Base-by-base conservation (phyloP, 2,329 filamentous ascomycete species). In the Sarocladiaceae sp. region DNA sequence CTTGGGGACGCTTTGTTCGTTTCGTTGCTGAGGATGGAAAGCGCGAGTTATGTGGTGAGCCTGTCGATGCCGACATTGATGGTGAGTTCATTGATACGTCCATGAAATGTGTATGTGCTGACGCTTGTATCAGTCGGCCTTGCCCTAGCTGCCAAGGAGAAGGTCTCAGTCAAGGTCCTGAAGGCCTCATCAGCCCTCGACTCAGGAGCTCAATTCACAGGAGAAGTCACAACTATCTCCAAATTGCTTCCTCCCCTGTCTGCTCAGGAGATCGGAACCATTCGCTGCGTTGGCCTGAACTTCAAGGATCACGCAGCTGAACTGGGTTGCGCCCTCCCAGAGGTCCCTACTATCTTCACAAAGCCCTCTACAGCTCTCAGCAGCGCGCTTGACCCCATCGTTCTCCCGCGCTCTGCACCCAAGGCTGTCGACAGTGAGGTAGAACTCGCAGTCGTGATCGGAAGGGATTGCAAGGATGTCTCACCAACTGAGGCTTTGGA, bases 261-360 rank as follows among this genome's bases (percentile, higher is more conserved):
- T 13, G 18, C 50, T 13, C 13, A 39, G 5, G 53, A 58, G 33
- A 47, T 50, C 18, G 55, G 55, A 25, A 55, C 53, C 5, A 53
- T 58, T 37, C 64, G 75, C 39, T 79, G 77, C 57, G 71, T 79
- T 56, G 76, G 77, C 1, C 59, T 80, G 37, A 78, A 80, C 55
- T 62, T 61, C 51, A 59, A 58, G 40, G 59, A 61, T 13, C 59
- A 64, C n/a, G 57, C 59, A 2, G 55, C 54, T 17, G 76, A 63
- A 53, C 55, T 60, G 40, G 55, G 57, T 17, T 53, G 56, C 11
- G 48, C 56, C 4, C 50, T 60, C 2, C 60, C 59, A 1, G 46
- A 53, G 3, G 55, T 61, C 25, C 60, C 60, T 0, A 55, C 55
- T 0, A 58, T 76, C 10, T 75, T 75, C 63, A 66, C 71, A 53